Base-by-base conservation (phyloP, 805 yeast species). In the Yarrowia divulgata region DNA sequence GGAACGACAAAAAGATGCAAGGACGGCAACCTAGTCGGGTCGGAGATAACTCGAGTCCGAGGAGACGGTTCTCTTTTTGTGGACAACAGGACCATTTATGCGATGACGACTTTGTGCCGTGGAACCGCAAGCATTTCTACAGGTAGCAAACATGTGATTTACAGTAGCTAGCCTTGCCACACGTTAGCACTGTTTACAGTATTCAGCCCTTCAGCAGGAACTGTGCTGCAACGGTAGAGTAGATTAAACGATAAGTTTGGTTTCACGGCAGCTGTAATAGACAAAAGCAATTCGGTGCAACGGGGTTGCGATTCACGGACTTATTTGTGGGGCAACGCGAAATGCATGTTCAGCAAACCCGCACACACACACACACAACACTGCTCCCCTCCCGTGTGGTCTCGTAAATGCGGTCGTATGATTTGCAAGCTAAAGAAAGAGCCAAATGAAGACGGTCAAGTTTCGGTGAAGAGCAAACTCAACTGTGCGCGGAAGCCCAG, bases 1-100 rank as follows among this genome's bases (percentile, higher is more conserved):
- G 60, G 45, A 18, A 37, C 45, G 35, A 39, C 45, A 12, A 18
- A 12, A 19, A 34, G 14, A 35, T 39, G 60, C 34, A 39, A 23
- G 16, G 43, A 52, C 58, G 58, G 58, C 19, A 52, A 52, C 58
- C 43, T 52, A 37, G 43, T 52, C 58, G 58, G 58, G 18, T 35
- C 58, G 58, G 43, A 52, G 29, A 35, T 52, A 35, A 3, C 35
- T 29, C 35, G 13, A 16, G 16, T 7, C 46, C 46, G 23, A 18
- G 16, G 42, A 1, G 37, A 34, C 8, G n/a, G 37, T 34, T 23
- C 29, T 4, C 29, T 23, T 23, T 23, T 34, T 34, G 16, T 10
- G 40, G 1, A 39, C 12, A 13, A 14, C 8, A 40, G 12, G 18
- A 16, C 6, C 7, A 8, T 40, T n/a, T 14, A n/a, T 4, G 13